Evolutionary conservation across 1,284 basidiomycete genomes (phyloP), one percentile per base, ranked within the genome.

Genomic region (Leccinum solheimii): DNA sequence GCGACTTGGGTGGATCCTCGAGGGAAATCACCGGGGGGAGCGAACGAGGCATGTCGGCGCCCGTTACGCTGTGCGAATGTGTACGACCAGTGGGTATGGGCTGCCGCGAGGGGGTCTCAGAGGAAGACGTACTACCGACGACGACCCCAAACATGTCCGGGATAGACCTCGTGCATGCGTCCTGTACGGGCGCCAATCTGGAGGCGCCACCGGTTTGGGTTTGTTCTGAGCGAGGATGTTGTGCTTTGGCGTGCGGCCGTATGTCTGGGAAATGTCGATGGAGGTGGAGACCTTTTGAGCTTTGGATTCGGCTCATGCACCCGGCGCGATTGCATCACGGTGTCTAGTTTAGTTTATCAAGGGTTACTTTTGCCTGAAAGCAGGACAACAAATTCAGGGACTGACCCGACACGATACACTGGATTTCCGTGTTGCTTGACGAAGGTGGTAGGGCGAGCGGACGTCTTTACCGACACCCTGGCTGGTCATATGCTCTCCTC

Each of bases 61-160:
- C 85, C 0, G 90, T 91, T 19, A 92, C 89, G 69, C 88, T 91
- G 64, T 90, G 86, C 5, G 90, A 91, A 68, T 91, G 90, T 2
- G 80, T 83, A 23, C 89, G 84, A 30, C 86, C 86, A 0, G 80
- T 79, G 23, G 72, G 64, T 1, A 71, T 67, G 14, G 76, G 71
- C 55, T 70, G 69, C 34, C 63, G 62, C 23, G 65, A 67, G 48
- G 69, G 30, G 69, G 30, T 50, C 63, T 67, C 65, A 66, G 67
- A 53, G 65, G 64, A 55, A 67, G 66, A 64, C 52, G 59, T 63
- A 61, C 70, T 63, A 61, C 70, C 53, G 16, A 69, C 56, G 14
- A 68, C 69, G 62, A 75, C 64, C 58, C 76, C 78, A 55, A 77
- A 76, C 75, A 86, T 78, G 67, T 88, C 86, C 1, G 87, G 83